A percentile compares a stretch with the other conserved stretches of the same genome.
These are phyloP conservation scores for Stenocarpella maydis DNA, from an alignment of 2,329 filamentous ascomycete genomes.

Conservation along the genomic window DNA sequence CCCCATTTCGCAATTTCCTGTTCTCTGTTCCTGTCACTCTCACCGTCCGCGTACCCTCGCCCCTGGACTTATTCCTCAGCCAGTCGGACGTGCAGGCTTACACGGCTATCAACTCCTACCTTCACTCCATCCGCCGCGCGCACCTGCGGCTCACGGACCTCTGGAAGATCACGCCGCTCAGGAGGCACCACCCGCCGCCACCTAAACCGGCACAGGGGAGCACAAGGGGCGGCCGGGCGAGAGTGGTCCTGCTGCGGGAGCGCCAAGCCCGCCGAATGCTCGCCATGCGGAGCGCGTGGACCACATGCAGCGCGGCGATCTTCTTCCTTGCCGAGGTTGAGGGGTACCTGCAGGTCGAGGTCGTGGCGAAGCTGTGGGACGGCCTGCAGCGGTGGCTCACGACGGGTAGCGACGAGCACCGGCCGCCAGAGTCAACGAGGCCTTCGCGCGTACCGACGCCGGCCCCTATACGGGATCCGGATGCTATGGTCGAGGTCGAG, in stretches of 20 bases:
- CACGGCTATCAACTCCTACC: constrained; percentile 84
- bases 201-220: constrained; percentile 70
- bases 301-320: constrained; percentile 83
- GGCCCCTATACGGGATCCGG: background rate
- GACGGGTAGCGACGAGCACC: constrained; percentile 48
- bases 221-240: constrained; percentile 65
- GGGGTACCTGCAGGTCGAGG: constrained; percentile 88
- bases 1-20: constrained; percentile 80
- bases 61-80: constrained; percentile 87
- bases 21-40: constrained; percentile 80
- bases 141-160: constrained; percentile 85
- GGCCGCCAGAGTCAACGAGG: constrained; percentile 35
- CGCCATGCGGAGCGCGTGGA: constrained; percentile 86
- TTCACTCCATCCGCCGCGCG: constrained; percentile 84
- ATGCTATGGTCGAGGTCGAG: constrained; percentile 32
- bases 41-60: constrained; percentile 76
- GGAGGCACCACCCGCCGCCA: constrained; percentile 79
- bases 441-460: constrained; percentile 19
- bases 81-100: constrained; percentile 80
- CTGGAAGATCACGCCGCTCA: constrained; percentile 84
- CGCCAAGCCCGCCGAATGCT: constrained; percentile 69
- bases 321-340: constrained; percentile 91
- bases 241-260: constrained; percentile 68
- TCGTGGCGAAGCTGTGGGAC: constrained; percentile 82
- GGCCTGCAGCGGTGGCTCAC: constrained; percentile 81